Evolutionary conservation across 108 stramenopile species (phyloP).

Genomic region (Licmophora abbreviata): DNA sequence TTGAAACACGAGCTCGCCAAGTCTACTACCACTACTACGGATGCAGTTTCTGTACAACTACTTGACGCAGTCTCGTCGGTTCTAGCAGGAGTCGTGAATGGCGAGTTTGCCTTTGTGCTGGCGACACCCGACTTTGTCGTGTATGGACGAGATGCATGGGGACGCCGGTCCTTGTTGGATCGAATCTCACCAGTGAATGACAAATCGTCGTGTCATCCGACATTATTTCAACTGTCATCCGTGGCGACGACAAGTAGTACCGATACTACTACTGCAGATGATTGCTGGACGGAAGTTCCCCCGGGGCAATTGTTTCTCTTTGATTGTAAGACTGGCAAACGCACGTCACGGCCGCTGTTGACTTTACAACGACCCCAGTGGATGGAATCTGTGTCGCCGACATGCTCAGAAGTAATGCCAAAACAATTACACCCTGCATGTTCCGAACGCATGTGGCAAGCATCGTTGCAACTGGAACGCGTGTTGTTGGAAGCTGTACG

Average conservation of each 20-base stretch:
- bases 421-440: slow-evolving; percentile 2
- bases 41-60: background rate
- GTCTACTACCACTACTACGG: background rate
- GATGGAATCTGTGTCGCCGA: background rate
- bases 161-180: slow-evolving; percentile 64
- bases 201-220: background rate
- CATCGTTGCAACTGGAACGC: slow-evolving; percentile 19
- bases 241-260: background rate
- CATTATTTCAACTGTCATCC: slow-evolving; percentile 11
- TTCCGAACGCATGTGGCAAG: slow-evolving; percentile 23
- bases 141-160: slow-evolving; percentile 58
- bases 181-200: too few relatives aligned
- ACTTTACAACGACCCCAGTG: too few relatives aligned
- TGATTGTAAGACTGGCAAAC: slow-evolving; percentile 14
- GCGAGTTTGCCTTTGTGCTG: slow-evolving; percentile 36
- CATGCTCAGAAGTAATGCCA: too few relatives aligned
- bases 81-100: slow-evolving; percentile 17
- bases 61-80: background rate
- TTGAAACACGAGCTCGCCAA: slow-evolving; percentile 5
- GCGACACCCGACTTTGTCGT: slow-evolving; percentile 23
- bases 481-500: slow-evolving; percentile 47
- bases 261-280: background rate
- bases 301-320: slow-evolving; percentile 52
- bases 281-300: slow-evolving; percentile 45
- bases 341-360: slow-evolving; percentile 11